Percentiles rank a stretch among this genome's conserved stretches.
These are phyloP conservation scores for Umbellularia californica DNA, from an alignment of 164 flowering plant genomes.

Conservation along the genomic window DNA sequence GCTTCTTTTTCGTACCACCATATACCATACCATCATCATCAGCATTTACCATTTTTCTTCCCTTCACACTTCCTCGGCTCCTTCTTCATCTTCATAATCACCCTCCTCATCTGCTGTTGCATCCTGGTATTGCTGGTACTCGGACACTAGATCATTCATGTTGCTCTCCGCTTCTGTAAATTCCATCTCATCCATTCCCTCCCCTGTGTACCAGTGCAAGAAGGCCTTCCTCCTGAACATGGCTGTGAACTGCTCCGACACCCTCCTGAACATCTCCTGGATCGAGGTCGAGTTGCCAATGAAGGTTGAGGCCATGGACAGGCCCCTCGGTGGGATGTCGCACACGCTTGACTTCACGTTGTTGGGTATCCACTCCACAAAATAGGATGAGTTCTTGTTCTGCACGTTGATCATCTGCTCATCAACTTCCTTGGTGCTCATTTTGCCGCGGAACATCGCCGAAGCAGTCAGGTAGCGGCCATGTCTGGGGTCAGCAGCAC, in stretches of 20 bases:
- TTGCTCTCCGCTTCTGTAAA: constrained; percentile 40
- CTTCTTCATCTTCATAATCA: constrained; percentile 6
- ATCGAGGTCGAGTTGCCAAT: constrained; percentile 49
- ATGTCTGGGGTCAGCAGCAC: constrained; percentile 47
- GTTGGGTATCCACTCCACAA: constrained; percentile 51
- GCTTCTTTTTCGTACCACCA: too few species aligned
- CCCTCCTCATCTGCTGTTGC: constrained; percentile 30
- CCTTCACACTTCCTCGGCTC: not conserved
- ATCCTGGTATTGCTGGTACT: constrained; percentile 49
- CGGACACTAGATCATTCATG: constrained; percentile 19
- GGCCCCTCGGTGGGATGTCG: constrained; percentile 42
- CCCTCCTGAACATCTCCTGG: constrained; percentile 51
- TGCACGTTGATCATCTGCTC: constrained; percentile 50
- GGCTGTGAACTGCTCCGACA: constrained; percentile 48
- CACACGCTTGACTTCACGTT: constrained; percentile 47
- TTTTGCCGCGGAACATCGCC: constrained; percentile 48
- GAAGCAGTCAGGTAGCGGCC: constrained; percentile 50
- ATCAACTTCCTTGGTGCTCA: constrained; percentile 56
- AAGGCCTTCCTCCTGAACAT: constrained; percentile 57
- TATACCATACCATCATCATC: too few species aligned
- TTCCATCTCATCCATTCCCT: constrained; percentile 56
- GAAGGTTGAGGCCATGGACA: constrained; percentile 47
- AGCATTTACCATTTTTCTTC: not conserved
- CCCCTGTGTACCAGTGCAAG: constrained; percentile 53
- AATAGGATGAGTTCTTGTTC: constrained; percentile 50